Percentiles rank a stretch among this genome's conserved stretches.
These are phyloP conservation scores for Leishmania mexicana DNA, from an alignment of 208 protist species.

Conservation along the genomic window DNA sequence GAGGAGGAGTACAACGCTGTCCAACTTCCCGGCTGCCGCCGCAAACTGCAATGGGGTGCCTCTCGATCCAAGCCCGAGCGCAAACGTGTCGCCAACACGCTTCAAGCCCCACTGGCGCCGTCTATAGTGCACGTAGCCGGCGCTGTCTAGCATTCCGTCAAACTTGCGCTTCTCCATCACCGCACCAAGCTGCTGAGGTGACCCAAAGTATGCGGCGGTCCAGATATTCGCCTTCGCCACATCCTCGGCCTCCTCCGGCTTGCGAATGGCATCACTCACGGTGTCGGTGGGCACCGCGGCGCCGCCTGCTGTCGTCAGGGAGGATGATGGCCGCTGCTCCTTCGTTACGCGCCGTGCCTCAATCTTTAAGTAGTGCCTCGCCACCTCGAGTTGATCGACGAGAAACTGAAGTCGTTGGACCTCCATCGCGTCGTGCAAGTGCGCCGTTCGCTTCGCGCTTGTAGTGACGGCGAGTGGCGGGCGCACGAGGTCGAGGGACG, in stretches of 20 bases:
- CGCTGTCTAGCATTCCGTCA: slow-evolving; percentile 35
- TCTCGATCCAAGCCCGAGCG: slow-evolving; percentile 75
- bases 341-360: slow-evolving; percentile 17
- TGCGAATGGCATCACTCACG: slow-evolving; percentile 4
- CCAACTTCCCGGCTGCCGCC: slow-evolving; percentile 66
- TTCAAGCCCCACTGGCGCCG: slow-evolving; percentile 77
- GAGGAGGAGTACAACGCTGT: slow-evolving; percentile 80
- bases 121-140: slow-evolving; percentile 68
- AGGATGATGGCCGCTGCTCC: background rate
- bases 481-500: slow-evolving; percentile 19
- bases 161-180: slow-evolving; percentile 45
- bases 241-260: slow-evolving; percentile 22
- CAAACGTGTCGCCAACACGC: slow-evolving; percentile 30
- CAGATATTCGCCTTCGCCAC: slow-evolving; percentile 69
- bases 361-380: slow-evolving; percentile 66
- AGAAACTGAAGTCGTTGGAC: slow-evolving; percentile 53
- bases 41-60: slow-evolving; percentile 86
- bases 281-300: background rate
- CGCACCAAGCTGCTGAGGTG: slow-evolving; percentile 47
- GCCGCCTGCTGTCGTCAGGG: background rate
- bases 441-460: slow-evolving; percentile 3
- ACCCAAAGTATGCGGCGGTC: slow-evolving; percentile 71
- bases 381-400: slow-evolving; percentile 75
- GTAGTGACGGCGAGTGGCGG: slow-evolving; percentile 6
- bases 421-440: slow-evolving; percentile 22